Evolutionary conservation across 148 eudicot genomes (phyloP).

Genomic region (Persicaria tinctoria): DNA sequence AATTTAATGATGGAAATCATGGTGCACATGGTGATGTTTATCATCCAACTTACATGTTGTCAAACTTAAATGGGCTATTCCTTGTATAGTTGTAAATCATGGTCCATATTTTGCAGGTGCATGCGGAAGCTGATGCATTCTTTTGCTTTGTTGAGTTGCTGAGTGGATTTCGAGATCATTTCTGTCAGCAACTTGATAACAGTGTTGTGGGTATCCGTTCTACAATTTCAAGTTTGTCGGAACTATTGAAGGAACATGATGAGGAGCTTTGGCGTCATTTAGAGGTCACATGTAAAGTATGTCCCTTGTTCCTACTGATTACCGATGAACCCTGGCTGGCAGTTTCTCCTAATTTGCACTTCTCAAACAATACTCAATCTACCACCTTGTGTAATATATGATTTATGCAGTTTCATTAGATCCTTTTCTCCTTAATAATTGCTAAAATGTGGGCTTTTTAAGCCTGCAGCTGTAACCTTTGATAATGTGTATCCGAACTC

Average conservation of each 20-base stretch:
- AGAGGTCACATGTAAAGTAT: constrained; percentile 92
- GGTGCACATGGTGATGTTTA: not conserved
- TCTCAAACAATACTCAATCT: not conserved
- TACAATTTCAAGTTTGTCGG: constrained; percentile 80
- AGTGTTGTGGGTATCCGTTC: constrained; percentile 97
- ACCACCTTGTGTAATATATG: not conserved
- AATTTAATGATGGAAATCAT: not conserved
- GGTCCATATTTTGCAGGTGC: constrained; percentile 42
- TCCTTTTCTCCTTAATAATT: not conserved
- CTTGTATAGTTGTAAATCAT: not conserved
- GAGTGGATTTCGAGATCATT: constrained; percentile 88
- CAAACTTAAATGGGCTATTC: not conserved
- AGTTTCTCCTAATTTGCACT: not conserved
- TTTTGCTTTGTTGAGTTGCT: constrained; percentile 94
- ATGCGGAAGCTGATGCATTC: constrained; percentile 94
- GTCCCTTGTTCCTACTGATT: constrained; percentile 11
- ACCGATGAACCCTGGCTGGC: not conserved
- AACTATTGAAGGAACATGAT: constrained; percentile 80
- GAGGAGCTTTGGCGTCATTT: constrained; percentile 99
- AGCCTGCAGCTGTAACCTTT: not conserved
- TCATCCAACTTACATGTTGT: not conserved
- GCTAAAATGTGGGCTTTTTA: not conserved
- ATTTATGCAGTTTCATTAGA: not conserved
- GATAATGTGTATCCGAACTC: not conserved
- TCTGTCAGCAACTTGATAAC: constrained; percentile 95